phyloP scores from a whole-genome alignment of 495 filamentous ascomycete species.

The Penicillium paxilli region DNA sequence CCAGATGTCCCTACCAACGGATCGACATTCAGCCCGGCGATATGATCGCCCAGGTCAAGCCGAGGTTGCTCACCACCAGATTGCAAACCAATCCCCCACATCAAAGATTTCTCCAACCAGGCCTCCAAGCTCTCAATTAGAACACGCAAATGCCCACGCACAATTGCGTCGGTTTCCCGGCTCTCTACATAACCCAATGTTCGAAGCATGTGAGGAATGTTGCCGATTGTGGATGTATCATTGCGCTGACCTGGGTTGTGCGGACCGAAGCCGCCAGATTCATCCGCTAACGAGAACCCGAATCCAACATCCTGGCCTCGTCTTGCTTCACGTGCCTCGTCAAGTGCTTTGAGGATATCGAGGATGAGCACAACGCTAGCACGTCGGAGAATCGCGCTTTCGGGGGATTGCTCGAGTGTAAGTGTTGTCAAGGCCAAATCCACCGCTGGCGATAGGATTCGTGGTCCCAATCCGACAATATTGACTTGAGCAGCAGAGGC shows the following conservation, averaged over 20 bases:
- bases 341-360: constrained; percentile 64
- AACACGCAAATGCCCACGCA: constrained; percentile 67
- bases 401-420: constrained; percentile 60
- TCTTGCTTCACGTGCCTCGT: constrained; percentile 49
- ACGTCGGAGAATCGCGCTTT: constrained; percentile 71
- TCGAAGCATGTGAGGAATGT: constrained; percentile 61
- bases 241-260: background rate
- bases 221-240: constrained; percentile 39
- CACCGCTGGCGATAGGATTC: constrained; percentile 56
- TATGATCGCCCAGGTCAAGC: constrained; percentile 35
- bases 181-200: constrained; percentile 65
- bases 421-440: constrained; percentile 68
- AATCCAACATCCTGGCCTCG: constrained; percentile 55
- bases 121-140: constrained; percentile 72
- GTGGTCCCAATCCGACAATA: constrained; percentile 57
- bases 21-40: constrained; percentile 41
- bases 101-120: constrained; percentile 61
- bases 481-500: constrained; percentile 66
- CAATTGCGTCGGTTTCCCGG: constrained; percentile 71
- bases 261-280: constrained; percentile 2
- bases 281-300: constrained; percentile 54
- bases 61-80: constrained; percentile 20
- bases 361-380: constrained; percentile 70
- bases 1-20: constrained; percentile 31
- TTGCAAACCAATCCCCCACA: constrained; percentile 38